Base-by-base conservation (phyloP, 352 stramenopile genomes). In the Globisporangium takayamanum region DNA sequence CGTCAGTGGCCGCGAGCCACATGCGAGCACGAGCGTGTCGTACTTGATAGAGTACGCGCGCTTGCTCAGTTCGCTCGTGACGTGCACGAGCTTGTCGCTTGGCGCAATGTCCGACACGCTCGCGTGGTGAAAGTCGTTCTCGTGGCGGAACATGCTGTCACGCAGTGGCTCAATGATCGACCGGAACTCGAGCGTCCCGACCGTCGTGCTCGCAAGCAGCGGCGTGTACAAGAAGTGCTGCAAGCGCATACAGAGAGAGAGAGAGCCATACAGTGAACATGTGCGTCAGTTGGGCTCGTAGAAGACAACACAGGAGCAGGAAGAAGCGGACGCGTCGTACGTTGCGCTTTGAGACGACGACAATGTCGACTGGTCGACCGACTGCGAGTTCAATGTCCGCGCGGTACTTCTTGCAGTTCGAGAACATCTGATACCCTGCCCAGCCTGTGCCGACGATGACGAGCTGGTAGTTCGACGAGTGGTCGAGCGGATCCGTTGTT, bases 151-250 rank as follows among this genome's bases (percentile, higher is more conserved):
- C 52, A 73, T 74, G 30, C 64, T 84, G 64, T 91, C 96, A 1
- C 97, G 88, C 47, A 99, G 77, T 14, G 96, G 96, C 70, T 99
- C 97, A 65, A 98, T 92, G 66, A 99, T 98, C 26, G 83, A 95
- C 7, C 96, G 91, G 74, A 98, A 99, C 75, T 99, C 97, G 26
- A 99, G 76, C 25, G 97, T 99, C 0, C 80, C 90, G 10, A 97
- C 89, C 2, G 96, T 97, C 33, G 95, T 98, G 37, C 79, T 97
- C 7, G 97, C 94, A 11, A 99, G 76, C 55, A 99, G 70, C 22
- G 97, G 96, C 39, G 97, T 99, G 84, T 99, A 99, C 54, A 99
- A 67, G 69, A 99, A 99, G 72, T 99, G 96, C 80, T 92, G 55
- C 22, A 55, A 48, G 8, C 33, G 55, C 2, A 64, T 37, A 60